Percentiles rank a stretch among this genome's conserved stretches.
phyloP scores from a whole-genome alignment of 1,284 basidiomycete species.

The Ustilago xerochloae region DNA sequence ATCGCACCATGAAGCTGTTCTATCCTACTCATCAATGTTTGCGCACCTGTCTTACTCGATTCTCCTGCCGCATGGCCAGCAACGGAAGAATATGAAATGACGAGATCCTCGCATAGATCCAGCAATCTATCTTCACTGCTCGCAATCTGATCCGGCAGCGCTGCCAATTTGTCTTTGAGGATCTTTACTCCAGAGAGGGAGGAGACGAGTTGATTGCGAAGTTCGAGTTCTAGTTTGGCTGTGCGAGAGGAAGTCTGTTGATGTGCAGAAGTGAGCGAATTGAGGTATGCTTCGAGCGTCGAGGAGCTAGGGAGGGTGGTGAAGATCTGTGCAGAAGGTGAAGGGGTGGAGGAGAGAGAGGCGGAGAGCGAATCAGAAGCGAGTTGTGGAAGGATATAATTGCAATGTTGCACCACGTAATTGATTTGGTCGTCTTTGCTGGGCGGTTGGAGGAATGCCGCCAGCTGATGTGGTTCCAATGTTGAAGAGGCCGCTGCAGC shows the following conservation, averaged over 20 bases:
- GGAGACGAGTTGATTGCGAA: constrained; percentile 35
- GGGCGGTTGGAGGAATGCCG: constrained; percentile 22
- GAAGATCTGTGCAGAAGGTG: neutral
- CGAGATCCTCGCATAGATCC: constrained; percentile 44
- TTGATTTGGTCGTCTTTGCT: constrained; percentile 11
- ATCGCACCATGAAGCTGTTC: constrained; percentile 37
- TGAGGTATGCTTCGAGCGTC: constrained; percentile 35
- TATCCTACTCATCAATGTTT: constrained; percentile 29
- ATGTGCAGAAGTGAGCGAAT: constrained; percentile 23
- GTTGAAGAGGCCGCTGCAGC: constrained; percentile 4
- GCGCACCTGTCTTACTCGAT: constrained; percentile 16
- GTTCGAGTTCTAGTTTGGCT: constrained; percentile 26
- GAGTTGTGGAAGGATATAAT: constrained; percentile 41
- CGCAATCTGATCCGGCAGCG: constrained; percentile 41
- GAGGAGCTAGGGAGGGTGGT: constrained; percentile 29
- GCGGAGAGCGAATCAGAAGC: constrained; percentile 26
- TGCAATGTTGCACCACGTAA: constrained; percentile 42
- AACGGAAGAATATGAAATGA: constrained; percentile 7
- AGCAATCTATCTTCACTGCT: constrained; percentile 44
- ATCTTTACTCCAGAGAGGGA: constrained; percentile 27
- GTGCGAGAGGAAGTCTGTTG: constrained; percentile 6
- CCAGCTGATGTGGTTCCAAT: constrained; percentile 35
- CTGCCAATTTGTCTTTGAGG: constrained; percentile 23
- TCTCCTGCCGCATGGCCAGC: constrained; percentile 4
- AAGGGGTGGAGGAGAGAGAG: constrained; percentile 1